These are phyloP conservation scores for Phoenix roebelenii DNA, from an alignment of 176 grass and related monocot genomes.

Conservation along the genomic window DNA sequence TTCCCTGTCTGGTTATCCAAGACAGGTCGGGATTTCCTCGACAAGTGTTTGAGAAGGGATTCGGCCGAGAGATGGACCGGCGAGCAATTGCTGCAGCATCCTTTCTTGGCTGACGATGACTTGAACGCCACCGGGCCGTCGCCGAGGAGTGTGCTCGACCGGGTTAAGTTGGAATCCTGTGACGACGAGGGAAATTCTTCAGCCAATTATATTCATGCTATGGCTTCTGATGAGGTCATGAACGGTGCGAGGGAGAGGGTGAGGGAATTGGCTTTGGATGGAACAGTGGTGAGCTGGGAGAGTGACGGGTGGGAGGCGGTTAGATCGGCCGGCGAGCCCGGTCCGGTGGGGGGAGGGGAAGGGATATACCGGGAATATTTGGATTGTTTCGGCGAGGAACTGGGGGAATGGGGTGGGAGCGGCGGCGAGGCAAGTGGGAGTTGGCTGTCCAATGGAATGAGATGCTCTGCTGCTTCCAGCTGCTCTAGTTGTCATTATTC, in stretches of 20 bases:
- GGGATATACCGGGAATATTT: not conserved
- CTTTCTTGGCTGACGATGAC: slow-evolving; percentile 41
- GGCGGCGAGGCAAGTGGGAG: not conserved
- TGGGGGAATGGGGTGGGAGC: not conserved
- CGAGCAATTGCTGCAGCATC: slow-evolving; percentile 57
- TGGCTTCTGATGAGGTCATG: not conserved
- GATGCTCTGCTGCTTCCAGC: not conserved
- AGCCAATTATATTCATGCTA: too few species aligned
- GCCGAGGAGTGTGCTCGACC: slow-evolving; percentile 64
- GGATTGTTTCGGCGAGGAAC: not conserved
- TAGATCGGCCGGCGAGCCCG: slow-evolving; percentile 9
- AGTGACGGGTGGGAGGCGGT: slow-evolving; percentile 31
- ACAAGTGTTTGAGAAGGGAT: slow-evolving; percentile 62
- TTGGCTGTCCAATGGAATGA: not conserved
- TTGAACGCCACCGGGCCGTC: slow-evolving; percentile 18
- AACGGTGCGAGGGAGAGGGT: slow-evolving; percentile 24
- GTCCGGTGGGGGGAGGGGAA: not conserved
- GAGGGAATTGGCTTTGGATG: slow-evolving; percentile 3
- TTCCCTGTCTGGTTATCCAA: slow-evolving; percentile 43
- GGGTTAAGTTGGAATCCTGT: slow-evolving; percentile 21
- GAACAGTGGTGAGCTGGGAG: slow-evolving; percentile 9
- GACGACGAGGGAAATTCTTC: slow-evolving; percentile 6
- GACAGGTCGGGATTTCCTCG: slow-evolving; percentile 49
- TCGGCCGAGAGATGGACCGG: slow-evolving; percentile 51
- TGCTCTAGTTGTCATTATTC: not conserved